These are phyloP conservation scores for Knoxia roxburghii DNA, from an alignment of 257 asterid genomes.

Conservation along the genomic window DNA sequence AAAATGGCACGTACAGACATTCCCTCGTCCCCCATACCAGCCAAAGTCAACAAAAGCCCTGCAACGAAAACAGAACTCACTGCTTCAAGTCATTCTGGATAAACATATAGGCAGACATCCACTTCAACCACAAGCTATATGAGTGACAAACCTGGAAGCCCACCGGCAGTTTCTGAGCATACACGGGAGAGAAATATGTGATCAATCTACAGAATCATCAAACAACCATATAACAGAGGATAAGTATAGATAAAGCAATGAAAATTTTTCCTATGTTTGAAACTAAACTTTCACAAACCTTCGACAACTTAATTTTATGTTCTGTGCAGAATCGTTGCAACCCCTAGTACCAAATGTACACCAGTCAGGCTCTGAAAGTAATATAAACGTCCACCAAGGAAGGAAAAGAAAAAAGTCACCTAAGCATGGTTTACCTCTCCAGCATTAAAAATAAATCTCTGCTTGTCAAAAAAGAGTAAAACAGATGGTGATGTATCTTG, in stretches of 20 bases:
- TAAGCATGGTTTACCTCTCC: slow-evolving; percentile 68
- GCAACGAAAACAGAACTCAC: slow-evolving; percentile 18
- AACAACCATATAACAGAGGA: neutral
- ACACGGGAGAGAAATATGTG: slow-evolving; percentile 93
- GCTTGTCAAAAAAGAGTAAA: slow-evolving; percentile 90
- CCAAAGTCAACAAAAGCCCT: slow-evolving; percentile 95
- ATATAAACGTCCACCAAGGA: neutral
- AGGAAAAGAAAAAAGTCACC: slow-evolving; percentile 10
- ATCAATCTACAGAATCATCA: slow-evolving; percentile 63
- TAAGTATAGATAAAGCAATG: neutral
- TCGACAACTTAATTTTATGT: slow-evolving; percentile 86
- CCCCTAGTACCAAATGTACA: slow-evolving; percentile 52
- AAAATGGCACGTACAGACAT: slow-evolving; percentile 58
- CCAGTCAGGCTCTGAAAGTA: neutral
- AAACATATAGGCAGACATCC: neutral
- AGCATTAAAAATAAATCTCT: slow-evolving; percentile 92
- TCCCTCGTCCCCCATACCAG: slow-evolving; percentile 90
- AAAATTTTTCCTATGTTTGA: neutral
- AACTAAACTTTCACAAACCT: slow-evolving; percentile 37
- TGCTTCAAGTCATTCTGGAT: neutral
- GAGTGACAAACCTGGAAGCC: slow-evolving; percentile 71
- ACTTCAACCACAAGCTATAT: neutral
- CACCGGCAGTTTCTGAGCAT: slow-evolving; percentile 98
- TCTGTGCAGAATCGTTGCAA: slow-evolving; percentile 95
- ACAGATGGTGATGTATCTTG: slow-evolving; percentile 97